These are phyloP conservation scores for Fusarium odoratissimum DNA, from an alignment of 2,329 filamentous ascomycete species.

Conservation along the genomic window DNA sequence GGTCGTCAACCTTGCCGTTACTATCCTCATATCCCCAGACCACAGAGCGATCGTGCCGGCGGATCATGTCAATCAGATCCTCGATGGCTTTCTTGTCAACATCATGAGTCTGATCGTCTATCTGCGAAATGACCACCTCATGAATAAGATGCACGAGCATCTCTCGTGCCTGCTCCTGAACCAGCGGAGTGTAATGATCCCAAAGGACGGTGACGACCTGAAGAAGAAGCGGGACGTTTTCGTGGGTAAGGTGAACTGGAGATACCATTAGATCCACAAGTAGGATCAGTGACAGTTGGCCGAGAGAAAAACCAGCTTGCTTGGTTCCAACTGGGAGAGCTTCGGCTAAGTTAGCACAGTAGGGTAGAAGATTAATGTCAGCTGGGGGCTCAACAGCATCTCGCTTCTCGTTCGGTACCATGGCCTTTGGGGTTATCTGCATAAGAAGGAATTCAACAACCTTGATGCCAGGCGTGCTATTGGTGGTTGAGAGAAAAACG, in stretches of 20 bases:
- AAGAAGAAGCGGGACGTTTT: constrained; percentile 85
- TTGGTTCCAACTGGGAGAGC: constrained; percentile 90
- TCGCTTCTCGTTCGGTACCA: constrained; percentile 90
- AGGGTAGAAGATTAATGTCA: constrained; percentile 81
- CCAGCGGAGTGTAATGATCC: constrained; percentile 95
- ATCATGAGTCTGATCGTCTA: constrained; percentile 75
- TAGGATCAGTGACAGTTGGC: constrained; percentile 91
- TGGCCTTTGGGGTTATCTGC: constrained; percentile 94
- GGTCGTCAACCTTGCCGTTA: constrained; percentile 79
- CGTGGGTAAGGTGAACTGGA: constrained; percentile 80
- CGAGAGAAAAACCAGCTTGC: constrained; percentile 89
- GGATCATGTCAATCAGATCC: constrained; percentile 86
- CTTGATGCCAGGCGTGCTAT: constrained; percentile 79
- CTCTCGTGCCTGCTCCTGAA: constrained; percentile 95
- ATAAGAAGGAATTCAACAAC: constrained; percentile 93
- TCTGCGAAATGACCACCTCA: constrained; percentile 84
- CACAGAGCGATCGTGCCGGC: constrained; percentile 83
- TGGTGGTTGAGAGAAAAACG: constrained; percentile 89
- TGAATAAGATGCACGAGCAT: constrained; percentile 99
- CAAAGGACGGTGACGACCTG: constrained; percentile 94
- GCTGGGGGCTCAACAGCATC: constrained; percentile 75
- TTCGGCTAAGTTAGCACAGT: constrained; percentile 85
- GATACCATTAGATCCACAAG: constrained; percentile 97
- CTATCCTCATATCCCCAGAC: constrained; percentile 96
- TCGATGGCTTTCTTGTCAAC: constrained; percentile 81